A percentile compares a stretch with the other conserved stretches of the same genome.
These are phyloP conservation scores for Nematocida parisii DNA, from an alignment of 371 early-diverging fungal species.

Conservation along the genomic window DNA sequence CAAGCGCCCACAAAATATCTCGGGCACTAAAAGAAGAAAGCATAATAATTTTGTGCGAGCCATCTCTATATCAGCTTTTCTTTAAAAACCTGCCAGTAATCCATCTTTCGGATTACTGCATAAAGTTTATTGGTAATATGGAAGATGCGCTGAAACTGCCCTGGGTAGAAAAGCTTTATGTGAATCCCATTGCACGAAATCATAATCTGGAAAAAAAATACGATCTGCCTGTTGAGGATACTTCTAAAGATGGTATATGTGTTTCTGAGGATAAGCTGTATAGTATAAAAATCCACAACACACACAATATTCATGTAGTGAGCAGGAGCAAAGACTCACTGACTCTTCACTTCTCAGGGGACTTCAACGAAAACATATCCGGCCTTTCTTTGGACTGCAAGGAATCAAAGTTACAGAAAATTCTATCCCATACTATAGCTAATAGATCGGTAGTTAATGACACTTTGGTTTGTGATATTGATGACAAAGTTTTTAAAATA, in stretches of 20 bases:
- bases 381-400: slow-evolving; percentile 28
- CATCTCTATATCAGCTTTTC: slow-evolving; percentile 5
- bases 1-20: background rate
- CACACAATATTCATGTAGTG: background rate
- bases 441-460: background rate
- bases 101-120: slow-evolving; percentile 25
- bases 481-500: slow-evolving; percentile 10
- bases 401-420: slow-evolving; percentile 24
- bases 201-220: background rate
- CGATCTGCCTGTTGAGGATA: background rate
- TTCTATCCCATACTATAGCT: background rate
- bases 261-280: background rate
- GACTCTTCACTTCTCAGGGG: slow-evolving; percentile 39
- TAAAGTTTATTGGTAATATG: slow-evolving; percentile 32
- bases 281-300: slow-evolving; percentile 19
- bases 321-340: slow-evolving; percentile 1
- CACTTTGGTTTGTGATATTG: background rate
- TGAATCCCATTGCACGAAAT: background rate
- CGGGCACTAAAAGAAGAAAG: background rate
- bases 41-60: slow-evolving; percentile 45
- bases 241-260: background rate
- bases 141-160: slow-evolving; percentile 16
- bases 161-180: slow-evolving; percentile 5
- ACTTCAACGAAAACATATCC: slow-evolving; percentile 4
- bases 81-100: slow-evolving; percentile 12